These are phyloP conservation scores for Stagonosporopsis vannaccii DNA, from an alignment of 2,329 filamentous ascomycete genomes.

Conservation along the genomic window DNA sequence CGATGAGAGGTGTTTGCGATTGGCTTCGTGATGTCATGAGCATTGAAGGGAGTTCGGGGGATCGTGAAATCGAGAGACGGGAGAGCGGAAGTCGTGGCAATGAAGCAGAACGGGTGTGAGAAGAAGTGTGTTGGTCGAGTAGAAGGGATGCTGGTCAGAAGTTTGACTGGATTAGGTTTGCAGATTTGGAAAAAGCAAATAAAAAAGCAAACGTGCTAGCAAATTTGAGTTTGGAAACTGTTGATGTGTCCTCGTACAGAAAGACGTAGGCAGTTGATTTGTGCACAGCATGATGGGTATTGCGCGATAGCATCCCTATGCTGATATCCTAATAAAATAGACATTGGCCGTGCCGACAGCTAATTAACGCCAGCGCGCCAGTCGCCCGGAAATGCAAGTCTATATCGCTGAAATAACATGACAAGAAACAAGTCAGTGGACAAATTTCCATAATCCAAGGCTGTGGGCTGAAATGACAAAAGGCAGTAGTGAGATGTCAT, in stretches of 20 bases:
- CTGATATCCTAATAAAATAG: not conserved
- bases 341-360: not conserved
- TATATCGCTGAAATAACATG: constrained; percentile 14
- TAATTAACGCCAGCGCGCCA: constrained; percentile 7
- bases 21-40: not conserved
- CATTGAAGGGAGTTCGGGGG: not conserved
- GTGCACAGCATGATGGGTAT: constrained; percentile 10
- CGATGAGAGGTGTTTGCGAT: constrained; percentile 4
- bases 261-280: not conserved
- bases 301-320: not conserved
- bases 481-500: not conserved
- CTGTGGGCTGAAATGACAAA: not conserved
- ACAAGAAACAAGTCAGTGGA: constrained; percentile 10
- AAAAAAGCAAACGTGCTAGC: not conserved
- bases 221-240: not conserved
- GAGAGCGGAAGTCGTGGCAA: not conserved
- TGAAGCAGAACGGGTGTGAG: not conserved
- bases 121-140: too few relatives aligned
- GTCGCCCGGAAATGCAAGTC: constrained; percentile 13
- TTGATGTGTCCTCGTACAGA: not conserved
- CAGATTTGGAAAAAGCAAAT: not conserved
- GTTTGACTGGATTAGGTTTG: not conserved
- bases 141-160: not conserved
- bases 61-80: not conserved
- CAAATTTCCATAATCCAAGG: not conserved